phyloP scores from a whole-genome alignment of 139 green algal genomes.

The Diplosphaera chodatii region DNA sequence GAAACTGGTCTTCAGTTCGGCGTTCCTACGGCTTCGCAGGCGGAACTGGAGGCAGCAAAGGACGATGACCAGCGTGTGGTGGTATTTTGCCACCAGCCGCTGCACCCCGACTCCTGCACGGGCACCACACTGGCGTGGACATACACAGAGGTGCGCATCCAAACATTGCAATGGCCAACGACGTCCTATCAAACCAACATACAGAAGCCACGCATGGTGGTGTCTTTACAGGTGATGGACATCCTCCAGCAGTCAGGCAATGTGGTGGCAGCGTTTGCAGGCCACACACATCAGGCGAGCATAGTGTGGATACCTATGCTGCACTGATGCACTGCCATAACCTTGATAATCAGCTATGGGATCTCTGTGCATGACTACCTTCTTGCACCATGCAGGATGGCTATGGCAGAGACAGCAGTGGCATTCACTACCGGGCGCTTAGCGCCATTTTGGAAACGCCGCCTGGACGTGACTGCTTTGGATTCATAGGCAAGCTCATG shows the following conservation, averaged over 20 bases:
- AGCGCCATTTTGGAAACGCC: constrained; percentile 60
- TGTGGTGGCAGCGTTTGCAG: constrained; percentile 51
- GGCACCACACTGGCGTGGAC: constrained; percentile 64
- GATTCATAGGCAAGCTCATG: constrained; percentile 20
- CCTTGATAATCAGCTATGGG: too few species aligned
- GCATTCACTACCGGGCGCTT: constrained; percentile 65
- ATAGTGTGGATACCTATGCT: background rate
- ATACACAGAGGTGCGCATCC: constrained; percentile 51
- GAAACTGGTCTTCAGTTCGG: too few species aligned
- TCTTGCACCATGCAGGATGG: too few species aligned
- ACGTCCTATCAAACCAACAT: too few species aligned
- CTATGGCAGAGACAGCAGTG: constrained; percentile 31
- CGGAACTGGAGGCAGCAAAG: constrained; percentile 20
- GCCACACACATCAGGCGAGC: constrained; percentile 61
- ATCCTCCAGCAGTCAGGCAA: constrained; percentile 23
- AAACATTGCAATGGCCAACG: too few species aligned
- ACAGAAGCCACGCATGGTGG: too few species aligned
- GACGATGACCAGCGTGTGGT: constrained; percentile 34
- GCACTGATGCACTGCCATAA: too few species aligned
- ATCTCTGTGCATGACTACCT: too few species aligned
- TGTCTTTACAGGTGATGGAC: constrained; percentile 37
- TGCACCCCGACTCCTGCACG: constrained; percentile 40
- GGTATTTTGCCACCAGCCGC: constrained; percentile 33
- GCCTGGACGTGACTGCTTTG: constrained; percentile 50
- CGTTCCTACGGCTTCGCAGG: too few species aligned